phyloP scores from a whole-genome alignment of 2,329 filamentous ascomycete genomes.

The Alternaria triticimaculans region DNA sequence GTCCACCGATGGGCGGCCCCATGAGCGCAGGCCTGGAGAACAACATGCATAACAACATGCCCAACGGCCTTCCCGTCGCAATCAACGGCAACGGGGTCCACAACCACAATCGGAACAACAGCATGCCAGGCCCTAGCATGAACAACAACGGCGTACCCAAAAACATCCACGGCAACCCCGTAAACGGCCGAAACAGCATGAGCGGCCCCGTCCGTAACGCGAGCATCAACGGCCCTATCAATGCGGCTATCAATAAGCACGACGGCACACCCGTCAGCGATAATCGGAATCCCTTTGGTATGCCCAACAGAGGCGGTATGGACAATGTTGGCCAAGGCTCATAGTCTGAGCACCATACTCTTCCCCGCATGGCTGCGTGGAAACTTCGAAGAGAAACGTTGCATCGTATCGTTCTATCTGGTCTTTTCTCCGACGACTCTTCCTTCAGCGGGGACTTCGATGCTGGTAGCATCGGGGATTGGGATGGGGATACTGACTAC shows the following conservation, averaged over 20 bases:
- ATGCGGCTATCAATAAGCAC: constrained; percentile 19
- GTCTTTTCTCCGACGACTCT: background rate
- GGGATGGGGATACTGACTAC: background rate
- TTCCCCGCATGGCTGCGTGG: background rate
- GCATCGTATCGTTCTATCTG: background rate
- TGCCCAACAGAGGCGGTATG: constrained; percentile 1
- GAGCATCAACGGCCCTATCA: constrained; percentile 16
- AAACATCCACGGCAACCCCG: constrained; percentile 11
- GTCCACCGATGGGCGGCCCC: constrained; percentile 16
- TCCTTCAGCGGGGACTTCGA: background rate
- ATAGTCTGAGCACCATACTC: background rate
- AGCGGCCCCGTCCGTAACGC: constrained; percentile 11
- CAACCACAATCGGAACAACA: constrained; percentile 2
- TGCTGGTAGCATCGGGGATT: background rate
- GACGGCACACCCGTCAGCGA: constrained; percentile 30
- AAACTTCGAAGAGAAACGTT: background rate
- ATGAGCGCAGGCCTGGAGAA: constrained; percentile 31
- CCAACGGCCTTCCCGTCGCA: background rate
- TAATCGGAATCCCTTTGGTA: constrained; percentile 17
- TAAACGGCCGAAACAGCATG: constrained; percentile 10
- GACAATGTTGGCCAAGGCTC: constrained; percentile 11
- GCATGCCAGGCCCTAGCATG: constrained; percentile 12
- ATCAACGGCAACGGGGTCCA: constrained; percentile 19
- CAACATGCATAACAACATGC: constrained; percentile 26
- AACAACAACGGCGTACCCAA: constrained; percentile 6